Evolutionary conservation across 352 stramenopile species (phyloP), one percentile per base, ranked within the genome.

Genomic region (Globisporangium carolinianum): DNA sequence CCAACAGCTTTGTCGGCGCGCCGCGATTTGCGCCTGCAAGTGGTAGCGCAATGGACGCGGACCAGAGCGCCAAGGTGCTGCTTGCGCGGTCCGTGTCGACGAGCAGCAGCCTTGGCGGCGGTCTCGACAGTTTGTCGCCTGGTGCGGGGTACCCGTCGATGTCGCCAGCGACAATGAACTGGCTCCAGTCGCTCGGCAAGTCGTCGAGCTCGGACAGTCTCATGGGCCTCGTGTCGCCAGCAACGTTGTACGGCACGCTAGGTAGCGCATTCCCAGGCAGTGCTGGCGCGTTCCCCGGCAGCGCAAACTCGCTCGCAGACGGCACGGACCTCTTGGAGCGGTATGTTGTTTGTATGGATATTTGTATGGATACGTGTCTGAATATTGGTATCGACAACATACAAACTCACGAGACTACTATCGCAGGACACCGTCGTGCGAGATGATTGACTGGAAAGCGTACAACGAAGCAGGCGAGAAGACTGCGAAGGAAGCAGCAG

Each of bases 401-500:
- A 15, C 12, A 5, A 15, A 47, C 11, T 32, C 24, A 32, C 2
- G 3, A 32, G 1, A 32, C 24, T 32, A 32, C 24, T 32, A 32
- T 32, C 24, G 24, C 24, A 47, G 77, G 43, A 73, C 73, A 4
- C 70, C 76, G 24, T 89, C 81, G 35, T 86, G 79, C 51, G 83
- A 89, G 48, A 85, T 86, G 51, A 93, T 93, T 56, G 83, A 93
- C 69, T 93, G 83, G 83, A 93, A 93, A 58, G 75, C 78, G 55
- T 89, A 91, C 69, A 93, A 93, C 54, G 83, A 93, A 32, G 72
- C 79, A 1, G 64, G 58, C 3, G 81, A 91, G 52, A 86, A 87
- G 57, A 60, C 63, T 0, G 73, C 81, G 43, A 87, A 87, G 45
- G 78, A 84, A 35, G 50, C 68, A 10, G 24, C 24, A 32, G 24